phyloP scores from a whole-genome alignment of 2,329 filamentous ascomycete genomes.

The Calcarisporium arbuscula region DNA sequence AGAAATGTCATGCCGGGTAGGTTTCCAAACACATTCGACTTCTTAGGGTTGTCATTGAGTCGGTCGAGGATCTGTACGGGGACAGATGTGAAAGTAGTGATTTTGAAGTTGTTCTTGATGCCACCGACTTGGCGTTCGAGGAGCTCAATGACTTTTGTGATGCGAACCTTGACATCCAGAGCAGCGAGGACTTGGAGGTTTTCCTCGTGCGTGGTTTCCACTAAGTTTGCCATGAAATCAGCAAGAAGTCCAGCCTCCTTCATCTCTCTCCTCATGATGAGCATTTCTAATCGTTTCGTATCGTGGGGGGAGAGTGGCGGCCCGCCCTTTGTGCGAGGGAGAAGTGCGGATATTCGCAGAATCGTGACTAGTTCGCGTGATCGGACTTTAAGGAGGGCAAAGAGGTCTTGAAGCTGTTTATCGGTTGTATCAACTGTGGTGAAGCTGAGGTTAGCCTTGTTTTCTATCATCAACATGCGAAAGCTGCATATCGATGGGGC shows the following conservation, averaged over 20 bases:
- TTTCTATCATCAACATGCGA: not conserved
- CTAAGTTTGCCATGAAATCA: slow-evolving; percentile 93
- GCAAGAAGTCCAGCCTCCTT: slow-evolving; percentile 79
- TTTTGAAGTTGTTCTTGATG: slow-evolving; percentile 82
- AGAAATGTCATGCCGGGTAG: slow-evolving; percentile 34
- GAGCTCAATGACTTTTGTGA: slow-evolving; percentile 77
- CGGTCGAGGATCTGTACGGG: slow-evolving; percentile 56
- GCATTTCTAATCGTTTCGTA: slow-evolving; percentile 77
- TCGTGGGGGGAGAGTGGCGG: slow-evolving; percentile 74
- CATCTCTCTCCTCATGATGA: slow-evolving; percentile 76
- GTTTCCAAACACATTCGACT: slow-evolving; percentile 22
- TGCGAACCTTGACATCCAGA: slow-evolving; percentile 67
- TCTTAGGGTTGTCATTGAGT: slow-evolving; percentile 32
- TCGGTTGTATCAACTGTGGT: slow-evolving; percentile 36
- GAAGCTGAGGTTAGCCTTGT: slow-evolving; percentile 7
- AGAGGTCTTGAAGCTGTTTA: slow-evolving; percentile 61
- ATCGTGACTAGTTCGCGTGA: slow-evolving; percentile 83
- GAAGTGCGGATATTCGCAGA: slow-evolving; percentile 75
- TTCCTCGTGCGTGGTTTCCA: slow-evolving; percentile 83
- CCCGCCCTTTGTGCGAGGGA: slow-evolving; percentile 60
- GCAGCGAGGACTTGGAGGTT: slow-evolving; percentile 83
- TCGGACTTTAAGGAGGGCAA: slow-evolving; percentile 73
- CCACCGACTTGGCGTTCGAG: slow-evolving; percentile 74
- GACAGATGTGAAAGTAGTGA: slow-evolving; percentile 69
- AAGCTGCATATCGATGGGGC: not conserved